Conservation (phyloP, 176 grass and related monocot genomes). For the Aegilops sharonensis region DNA sequence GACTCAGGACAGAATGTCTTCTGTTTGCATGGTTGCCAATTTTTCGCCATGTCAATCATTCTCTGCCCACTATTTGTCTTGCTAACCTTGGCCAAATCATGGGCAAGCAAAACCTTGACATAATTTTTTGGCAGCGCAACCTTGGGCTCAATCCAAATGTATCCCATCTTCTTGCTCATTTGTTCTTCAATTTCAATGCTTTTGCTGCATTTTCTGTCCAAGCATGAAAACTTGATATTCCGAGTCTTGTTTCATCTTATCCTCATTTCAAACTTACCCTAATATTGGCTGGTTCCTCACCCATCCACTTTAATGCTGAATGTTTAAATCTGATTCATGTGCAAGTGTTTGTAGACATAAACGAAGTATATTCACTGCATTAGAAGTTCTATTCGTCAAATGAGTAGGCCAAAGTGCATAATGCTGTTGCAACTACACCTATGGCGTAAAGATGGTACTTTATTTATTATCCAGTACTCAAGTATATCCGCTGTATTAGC, state of each 20-base stretch:
- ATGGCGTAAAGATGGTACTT: not conserved
- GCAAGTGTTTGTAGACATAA: not conserved
- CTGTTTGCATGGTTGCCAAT: not conserved
- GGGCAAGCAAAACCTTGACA: no score
- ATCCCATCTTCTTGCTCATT: not conserved
- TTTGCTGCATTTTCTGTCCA: not conserved
- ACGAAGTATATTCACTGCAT: not conserved
- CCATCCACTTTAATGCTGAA: not conserved
- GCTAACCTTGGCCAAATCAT: no score
- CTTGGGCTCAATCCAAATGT: not conserved
- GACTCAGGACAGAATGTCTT: not conserved
- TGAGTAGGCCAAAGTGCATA: not conserved
- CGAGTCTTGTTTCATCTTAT: not conserved
- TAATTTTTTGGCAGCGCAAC: no score
- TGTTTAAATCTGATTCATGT: not conserved
- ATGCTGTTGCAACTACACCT: not conserved
- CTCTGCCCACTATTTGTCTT: not conserved
- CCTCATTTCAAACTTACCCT: not conserved
- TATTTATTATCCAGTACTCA: not conserved
- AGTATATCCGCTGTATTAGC: not conserved
- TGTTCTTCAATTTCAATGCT: not conserved
- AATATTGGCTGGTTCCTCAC: not conserved
- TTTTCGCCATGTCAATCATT: not conserved
- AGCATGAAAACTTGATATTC: not conserved
- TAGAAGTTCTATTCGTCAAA: not conserved